These are phyloP conservation scores for Tolypocladium nubicola DNA, from an alignment of 2,329 filamentous ascomycete species.

Conservation along the genomic window DNA sequence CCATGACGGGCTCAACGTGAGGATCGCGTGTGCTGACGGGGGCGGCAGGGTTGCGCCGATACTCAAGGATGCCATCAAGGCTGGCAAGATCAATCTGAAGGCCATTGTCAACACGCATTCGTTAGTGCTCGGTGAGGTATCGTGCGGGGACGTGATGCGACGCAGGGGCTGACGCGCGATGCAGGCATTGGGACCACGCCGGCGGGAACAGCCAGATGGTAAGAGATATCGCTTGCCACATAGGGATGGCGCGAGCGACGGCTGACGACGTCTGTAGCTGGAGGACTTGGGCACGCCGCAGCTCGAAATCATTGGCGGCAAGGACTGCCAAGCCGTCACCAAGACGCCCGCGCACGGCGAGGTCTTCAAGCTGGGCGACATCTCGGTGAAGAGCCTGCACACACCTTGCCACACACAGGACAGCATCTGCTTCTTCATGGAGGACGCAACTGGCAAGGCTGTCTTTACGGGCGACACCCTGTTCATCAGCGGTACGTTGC, in stretches of 20 bases:
- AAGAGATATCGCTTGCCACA: constrained; percentile 13
- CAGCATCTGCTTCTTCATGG: constrained; percentile 89
- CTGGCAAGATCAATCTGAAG: constrained; percentile 68
- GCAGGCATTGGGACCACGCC: constrained; percentile 85
- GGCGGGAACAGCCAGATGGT: constrained; percentile 83
- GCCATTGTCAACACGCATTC: constrained; percentile 96
- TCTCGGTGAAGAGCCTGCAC: constrained; percentile 78
- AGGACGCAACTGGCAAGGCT: constrained; percentile 64
- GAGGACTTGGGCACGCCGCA: constrained; percentile 42
- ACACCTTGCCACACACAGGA: constrained; percentile 98
- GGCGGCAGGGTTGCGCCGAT: constrained; percentile 45
- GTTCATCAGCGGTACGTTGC: constrained; percentile 68
- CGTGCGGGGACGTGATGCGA: not conserved
- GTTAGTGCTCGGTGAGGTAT: constrained; percentile 40
- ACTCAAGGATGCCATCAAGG: constrained; percentile 62
- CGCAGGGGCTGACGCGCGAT: constrained; percentile 1
- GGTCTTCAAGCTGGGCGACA: constrained; percentile 72
- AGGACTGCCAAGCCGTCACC: constrained; percentile 72
- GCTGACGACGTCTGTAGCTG: constrained; percentile 13
- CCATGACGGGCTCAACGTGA: not conserved
- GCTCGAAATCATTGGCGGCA: constrained; percentile 76
- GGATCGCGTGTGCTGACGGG: not conserved
- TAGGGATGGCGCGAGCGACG: not conserved
- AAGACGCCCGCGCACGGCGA: constrained; percentile 65
- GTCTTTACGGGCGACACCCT: constrained; percentile 96